Evolutionary conservation across 1,284 basidiomycete genomes (phyloP), one percentile per base, ranked within the genome.

Genomic region (Puccinia polysora): DNA sequence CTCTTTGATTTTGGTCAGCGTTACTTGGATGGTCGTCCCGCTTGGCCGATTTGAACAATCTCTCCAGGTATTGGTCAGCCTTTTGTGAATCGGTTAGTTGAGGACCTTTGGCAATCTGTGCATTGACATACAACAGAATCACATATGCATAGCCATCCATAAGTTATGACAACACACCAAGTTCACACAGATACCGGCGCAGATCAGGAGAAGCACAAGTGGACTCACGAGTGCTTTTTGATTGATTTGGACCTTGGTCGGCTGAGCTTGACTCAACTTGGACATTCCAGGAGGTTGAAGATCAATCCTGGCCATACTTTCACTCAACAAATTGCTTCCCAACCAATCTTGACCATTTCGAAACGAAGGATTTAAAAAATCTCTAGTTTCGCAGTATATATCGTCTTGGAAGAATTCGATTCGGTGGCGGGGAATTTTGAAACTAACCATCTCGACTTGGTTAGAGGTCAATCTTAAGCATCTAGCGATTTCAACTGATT

Each of bases 381-480:
- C 78, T 1, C 76, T 58, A 2, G 82, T 83, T 0, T 78, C 77
- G 0, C 79, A 74, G 58, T 79, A 84, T 36, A 84, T 81, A 75
- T 84, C 83, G 75, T 84, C 81, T 75, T 84, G 83, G 79, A 83
- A 83, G 78, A 80, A 82, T 28, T 82, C 81, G 15, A 78, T 77
- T 74, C 80, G 79, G 52, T 81, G 81, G 15, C 82, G 76, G 6
- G 82, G 81, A 1, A 84, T 79, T 4, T 76, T 79, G 73, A 83
- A 83, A 1, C 78, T 74, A n/a, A 83, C 81, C 49, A 79, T 77
- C 70, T 83, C 80, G 32, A 96, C 87, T 58, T 93, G 90, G 81
- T 91, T 92, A 80, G 90, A 88, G n/a, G 93, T 91, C 59, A 87
- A 82, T 47, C 89, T 83, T 20, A 81, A 80, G 15, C 86, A 86